Evolutionary conservation across 202 grass and related monocot genomes (phyloP).

Genomic region (Zoysia matrella): DNA sequence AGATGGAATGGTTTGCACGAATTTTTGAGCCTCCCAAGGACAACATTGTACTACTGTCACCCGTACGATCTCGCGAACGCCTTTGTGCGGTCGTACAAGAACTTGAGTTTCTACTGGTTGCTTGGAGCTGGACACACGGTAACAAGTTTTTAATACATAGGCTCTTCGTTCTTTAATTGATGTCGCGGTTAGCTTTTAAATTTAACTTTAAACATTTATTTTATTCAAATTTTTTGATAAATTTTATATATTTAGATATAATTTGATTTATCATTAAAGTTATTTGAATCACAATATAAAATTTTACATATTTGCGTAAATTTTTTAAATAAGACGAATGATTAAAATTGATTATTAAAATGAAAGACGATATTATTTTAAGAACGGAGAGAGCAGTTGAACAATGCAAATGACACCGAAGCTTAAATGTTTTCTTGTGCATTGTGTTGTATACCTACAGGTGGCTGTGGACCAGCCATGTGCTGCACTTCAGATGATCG

Average conservation of each 20-base stretch:
- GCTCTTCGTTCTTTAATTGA: no score
- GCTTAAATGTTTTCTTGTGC: not conserved
- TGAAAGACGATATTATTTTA: not conserved
- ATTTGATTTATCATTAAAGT: no score
- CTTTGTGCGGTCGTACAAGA: constrained; percentile 46
- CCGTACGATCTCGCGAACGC: not conserved
- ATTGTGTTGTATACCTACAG: not conserved
- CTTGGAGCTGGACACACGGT: constrained; percentile 71
- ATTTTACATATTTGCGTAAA: no score
- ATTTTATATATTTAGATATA: no score
- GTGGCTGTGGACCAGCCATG: constrained; percentile 8
- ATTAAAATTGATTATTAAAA: not conserved
- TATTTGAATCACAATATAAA: no score
- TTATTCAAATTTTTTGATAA: not conserved
- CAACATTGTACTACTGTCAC: not conserved
- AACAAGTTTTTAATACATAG: constrained; percentile 28
- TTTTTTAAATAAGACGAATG: no score
- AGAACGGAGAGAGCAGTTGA: no score
- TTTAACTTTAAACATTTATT: no score
- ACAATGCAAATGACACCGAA: no score
- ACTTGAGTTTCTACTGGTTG: constrained; percentile 76
- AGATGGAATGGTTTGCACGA: not conserved
- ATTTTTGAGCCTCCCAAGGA: not conserved
- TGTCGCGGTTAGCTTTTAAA: no score
- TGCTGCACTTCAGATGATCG: constrained; percentile 1